These are phyloP conservation scores for Kickxella alabastrina DNA, from an alignment of 192 early-diverging fungal genomes.

Conservation along the genomic window DNA sequence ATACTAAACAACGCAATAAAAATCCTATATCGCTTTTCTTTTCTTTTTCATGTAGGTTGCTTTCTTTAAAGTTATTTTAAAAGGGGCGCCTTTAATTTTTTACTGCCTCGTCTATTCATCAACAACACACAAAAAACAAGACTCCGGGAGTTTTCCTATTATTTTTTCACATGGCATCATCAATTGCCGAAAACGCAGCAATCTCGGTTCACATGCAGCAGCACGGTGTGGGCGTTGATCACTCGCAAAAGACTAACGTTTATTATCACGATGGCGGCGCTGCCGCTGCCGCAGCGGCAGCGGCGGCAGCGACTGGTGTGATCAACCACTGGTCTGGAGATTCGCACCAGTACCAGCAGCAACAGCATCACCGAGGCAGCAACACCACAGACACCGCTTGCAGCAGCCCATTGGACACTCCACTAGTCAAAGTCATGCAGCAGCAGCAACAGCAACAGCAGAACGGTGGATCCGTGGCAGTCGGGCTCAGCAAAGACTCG, in stretches of 20 bases:
- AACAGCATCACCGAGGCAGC: slow-evolving; percentile 17
- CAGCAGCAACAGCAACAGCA: too few relatives aligned
- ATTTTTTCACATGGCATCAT: slow-evolving; percentile 8
- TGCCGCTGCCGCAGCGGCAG: slow-evolving; percentile 1
- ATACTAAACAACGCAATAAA: background rate
- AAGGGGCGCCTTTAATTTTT: background rate
- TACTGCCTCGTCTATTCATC: too few relatives aligned
- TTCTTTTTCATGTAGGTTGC: background rate
- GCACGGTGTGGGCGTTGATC: slow-evolving; percentile 6
- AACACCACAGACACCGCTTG: slow-evolving; percentile 21
- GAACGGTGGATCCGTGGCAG: background rate
- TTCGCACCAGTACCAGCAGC: slow-evolving; percentile 2
- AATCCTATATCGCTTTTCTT: too few relatives aligned
- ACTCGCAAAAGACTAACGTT: slow-evolving; percentile 10
- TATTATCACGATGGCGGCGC: slow-evolving; percentile 7
- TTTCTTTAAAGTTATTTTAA: background rate
- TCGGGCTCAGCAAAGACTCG: background rate
- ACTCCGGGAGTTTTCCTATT: too few relatives aligned
- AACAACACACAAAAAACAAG: too few relatives aligned
- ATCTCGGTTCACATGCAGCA: slow-evolving; percentile 19
- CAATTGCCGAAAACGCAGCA: slow-evolving; percentile 1
- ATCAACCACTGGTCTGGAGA: slow-evolving; percentile 2
- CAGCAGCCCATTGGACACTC: slow-evolving; percentile 45
- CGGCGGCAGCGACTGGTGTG: background rate
- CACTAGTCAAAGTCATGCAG: slow-evolving; percentile 45